Base-by-base conservation (phyloP, 805 yeast genomes). In the Cyberlindnera japonica region DNA sequence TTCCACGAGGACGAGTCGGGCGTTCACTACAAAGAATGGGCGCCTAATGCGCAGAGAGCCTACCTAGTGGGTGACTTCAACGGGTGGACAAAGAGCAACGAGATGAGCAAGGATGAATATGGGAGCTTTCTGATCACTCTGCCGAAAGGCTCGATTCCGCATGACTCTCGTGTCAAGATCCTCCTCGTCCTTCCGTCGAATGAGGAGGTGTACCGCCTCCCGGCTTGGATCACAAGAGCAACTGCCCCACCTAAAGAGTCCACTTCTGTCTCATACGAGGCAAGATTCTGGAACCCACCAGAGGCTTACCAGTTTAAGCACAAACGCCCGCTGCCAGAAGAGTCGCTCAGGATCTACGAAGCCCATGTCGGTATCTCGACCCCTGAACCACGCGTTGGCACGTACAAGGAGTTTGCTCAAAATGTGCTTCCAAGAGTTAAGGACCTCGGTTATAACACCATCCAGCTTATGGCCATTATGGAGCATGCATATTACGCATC, bases 401-500 rank as follows among this genome's bases (percentile, higher is more conserved):
- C 91, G 11, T 91, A 91, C 63, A 79, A 76, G 49, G 95, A 91
- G 60, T 91, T 91, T 61, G 83, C 96, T 12, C 51, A 67, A 33
- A 80, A 85, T 49, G 72, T 89, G 11, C 72, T 91, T 47, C 98
- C 98, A n/a, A 72, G 82, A 33, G 86, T 91, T 51, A 79, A 79
- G 51, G 77, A 82, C 47, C 71, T 90, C 44, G 97, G 97, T 26
- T 91, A 91, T 63, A 88, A 93, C 62, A 81, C 95, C 5, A 83
- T 91, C 53, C 99, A 91, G 65, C 71, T 91, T 57, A 91, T 91
- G 99, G 97, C 99, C 0, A 75, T 91, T 32, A 91, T 91, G 99
- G 99, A 91, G 64, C 99, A 91, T 61, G 98, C 99, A 2, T 91
- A 91, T 61, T 91, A 91, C 61, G 99, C 97, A 1, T 87, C 96